phyloP scores from a whole-genome alignment of 2,329 filamentous ascomycete genomes.

The Diaporthe aspalathi region DNA sequence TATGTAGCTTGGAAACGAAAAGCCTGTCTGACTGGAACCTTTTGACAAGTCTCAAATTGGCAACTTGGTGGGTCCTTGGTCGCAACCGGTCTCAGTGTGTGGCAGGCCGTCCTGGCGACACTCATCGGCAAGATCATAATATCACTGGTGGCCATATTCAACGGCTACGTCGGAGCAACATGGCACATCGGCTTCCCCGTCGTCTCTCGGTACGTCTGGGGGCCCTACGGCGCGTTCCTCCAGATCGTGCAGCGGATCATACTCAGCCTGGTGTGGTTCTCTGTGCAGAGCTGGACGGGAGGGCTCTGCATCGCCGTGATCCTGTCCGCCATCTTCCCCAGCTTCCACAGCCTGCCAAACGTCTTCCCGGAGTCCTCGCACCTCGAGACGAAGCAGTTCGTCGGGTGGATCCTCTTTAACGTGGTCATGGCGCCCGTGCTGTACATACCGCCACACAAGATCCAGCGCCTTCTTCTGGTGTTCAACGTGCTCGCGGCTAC shows the following conservation, averaged over 20 bases:
- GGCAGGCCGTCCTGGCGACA: conserved; percentile 35
- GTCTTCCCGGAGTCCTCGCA: conserved; percentile 42
- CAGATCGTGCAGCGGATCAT: conserved; percentile 54
- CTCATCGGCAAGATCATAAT: conserved; percentile 53
- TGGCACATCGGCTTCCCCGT: conserved; percentile 59
- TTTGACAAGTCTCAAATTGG: conserved; percentile 40
- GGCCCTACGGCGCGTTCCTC: conserved; percentile 54
- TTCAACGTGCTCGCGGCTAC: conserved; percentile 51
- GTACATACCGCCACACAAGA: conserved; percentile 32
- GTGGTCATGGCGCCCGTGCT: conserved; percentile 30
- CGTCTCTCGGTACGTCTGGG: conserved; percentile 53
- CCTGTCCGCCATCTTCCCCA: conserved; percentile 45
- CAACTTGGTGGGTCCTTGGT: conserved; percentile 33
- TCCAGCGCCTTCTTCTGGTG: conserved; percentile 37
- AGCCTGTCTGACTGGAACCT: neutral
- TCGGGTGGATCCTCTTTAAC: conserved; percentile 48
- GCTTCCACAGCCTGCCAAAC: conserved; percentile 44
- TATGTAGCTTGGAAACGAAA: neutral
- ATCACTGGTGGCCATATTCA: conserved; percentile 49
- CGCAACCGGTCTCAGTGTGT: conserved; percentile 35
- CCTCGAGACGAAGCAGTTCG: conserved; percentile 45
- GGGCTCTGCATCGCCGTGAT: conserved; percentile 42
- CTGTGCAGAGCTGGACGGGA: conserved; percentile 43
- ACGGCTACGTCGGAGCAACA: conserved; percentile 52
- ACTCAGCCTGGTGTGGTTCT: conserved; percentile 54